A percentile compares a stretch with the other conserved stretches of the same genome.
Conservation (phyloP, 2,329 filamentous ascomycete genomes). For the Fusarium praegraminearum region DNA sequence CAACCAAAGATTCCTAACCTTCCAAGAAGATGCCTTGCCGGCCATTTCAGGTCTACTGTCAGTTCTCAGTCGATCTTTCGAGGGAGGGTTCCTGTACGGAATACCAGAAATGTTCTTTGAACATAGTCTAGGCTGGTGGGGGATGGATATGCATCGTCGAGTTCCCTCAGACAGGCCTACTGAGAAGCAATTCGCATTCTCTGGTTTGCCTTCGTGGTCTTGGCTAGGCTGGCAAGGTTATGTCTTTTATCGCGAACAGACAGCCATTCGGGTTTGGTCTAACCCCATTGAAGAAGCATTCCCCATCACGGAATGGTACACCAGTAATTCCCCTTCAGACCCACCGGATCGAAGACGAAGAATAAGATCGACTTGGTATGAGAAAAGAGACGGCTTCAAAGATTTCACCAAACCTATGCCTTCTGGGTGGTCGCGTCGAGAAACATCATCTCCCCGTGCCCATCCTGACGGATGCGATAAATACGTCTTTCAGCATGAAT, state of each 20-base stretch:
- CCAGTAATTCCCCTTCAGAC: not conserved
- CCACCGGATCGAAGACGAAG: not conserved
- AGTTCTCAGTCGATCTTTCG: not conserved
- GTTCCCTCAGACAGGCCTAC: not conserved
- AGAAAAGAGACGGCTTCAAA: not conserved
- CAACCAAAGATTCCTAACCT: not conserved
- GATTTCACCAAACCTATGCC: not conserved
- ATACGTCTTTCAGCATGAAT: not conserved
- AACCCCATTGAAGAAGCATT: not conserved
- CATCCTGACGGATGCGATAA: not conserved
- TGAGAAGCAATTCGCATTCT: not conserved
- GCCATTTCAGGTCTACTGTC: not conserved
- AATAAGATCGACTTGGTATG: not conserved
- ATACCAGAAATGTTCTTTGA: not conserved
- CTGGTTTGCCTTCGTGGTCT: not conserved
- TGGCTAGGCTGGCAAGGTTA: not conserved
- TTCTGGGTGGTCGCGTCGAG: not conserved
- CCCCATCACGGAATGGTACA: not conserved
- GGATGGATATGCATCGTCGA: not conserved
- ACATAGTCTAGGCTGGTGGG: not conserved
- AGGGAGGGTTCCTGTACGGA: not conserved
- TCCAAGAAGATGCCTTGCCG: not conserved
- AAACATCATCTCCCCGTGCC: accelerated
- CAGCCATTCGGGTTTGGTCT: not conserved
- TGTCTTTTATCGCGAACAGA: not conserved